Base-by-base conservation (phyloP, 2,329 filamentous ascomycete species). In the Ophiostoma australiae region DNA sequence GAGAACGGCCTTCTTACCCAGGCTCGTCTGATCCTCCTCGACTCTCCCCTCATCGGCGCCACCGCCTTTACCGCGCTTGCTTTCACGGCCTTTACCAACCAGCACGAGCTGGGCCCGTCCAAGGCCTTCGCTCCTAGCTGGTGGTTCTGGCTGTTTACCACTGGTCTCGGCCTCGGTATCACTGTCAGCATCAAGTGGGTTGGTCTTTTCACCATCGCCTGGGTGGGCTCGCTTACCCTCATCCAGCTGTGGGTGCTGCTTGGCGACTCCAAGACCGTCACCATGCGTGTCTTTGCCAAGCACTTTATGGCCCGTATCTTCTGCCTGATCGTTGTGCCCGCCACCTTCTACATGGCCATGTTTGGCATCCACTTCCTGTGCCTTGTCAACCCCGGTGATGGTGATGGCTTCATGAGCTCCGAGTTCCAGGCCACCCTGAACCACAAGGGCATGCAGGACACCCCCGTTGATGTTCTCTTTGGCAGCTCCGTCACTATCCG, bases 131-230 rank as follows among this genome's bases (percentile, higher is more conserved):
- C 89, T 75, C 87, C 91, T 10, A 90, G 89, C 77, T 99, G 95
- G 95, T 99, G 95, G 95, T 97, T 98, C 83, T 99, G 95, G 94
- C 86, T 99, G 70, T 85, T 86, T 71, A 89, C 92, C 78, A 96
- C 92, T 65, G 95, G 95, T 76, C 82, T 99, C 63, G 91, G 91
- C 52, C 85, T 99, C 69, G 95, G 95, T 73, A 90, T 94, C 69
- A 98, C 95, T 8, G 88, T 90, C 73, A 98, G 94, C 82, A 94
- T 98, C 77, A 99, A 99, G 84, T 99, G 95, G 95, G 95, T 99
- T 78, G 95, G 95, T 69, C 85, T 99, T 69, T 98, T 99, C 84
- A 99, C 95, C 74, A 97, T 97, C 80, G 95, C 94, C 68, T 99
- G 95, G 95, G 93, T 99, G 75, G 95, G 95, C 73, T 88, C 86